These are phyloP conservation scores for Beauveria scarabaeidicola DNA, from an alignment of 2,329 filamentous ascomycete genomes.

Conservation along the genomic window DNA sequence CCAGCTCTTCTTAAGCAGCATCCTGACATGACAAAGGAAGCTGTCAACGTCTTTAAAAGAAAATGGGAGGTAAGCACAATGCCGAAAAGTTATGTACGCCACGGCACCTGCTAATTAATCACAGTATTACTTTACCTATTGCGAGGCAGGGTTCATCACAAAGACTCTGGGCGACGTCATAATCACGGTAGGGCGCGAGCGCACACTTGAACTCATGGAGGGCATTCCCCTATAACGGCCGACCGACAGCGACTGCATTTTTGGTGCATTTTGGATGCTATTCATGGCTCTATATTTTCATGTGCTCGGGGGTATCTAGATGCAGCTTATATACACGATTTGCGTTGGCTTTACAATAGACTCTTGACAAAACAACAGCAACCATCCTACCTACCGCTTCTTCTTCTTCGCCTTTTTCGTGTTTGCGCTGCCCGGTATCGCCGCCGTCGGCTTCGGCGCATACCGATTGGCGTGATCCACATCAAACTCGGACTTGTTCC, in stretches of 20 bases:
- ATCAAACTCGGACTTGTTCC: constrained; percentile 79
- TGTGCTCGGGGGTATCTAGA: constrained; percentile 5
- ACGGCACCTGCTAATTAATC: neutral
- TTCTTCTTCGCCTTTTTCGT: constrained; percentile 32
- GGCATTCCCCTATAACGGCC: constrained; percentile 50
- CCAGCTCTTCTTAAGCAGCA: constrained; percentile 52
- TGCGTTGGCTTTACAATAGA: neutral
- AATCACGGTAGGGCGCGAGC: constrained; percentile 59
- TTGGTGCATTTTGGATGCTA: neutral
- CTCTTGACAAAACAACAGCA: neutral
- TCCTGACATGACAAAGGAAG: constrained; percentile 48
- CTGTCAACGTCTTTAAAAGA: constrained; percentile 57
- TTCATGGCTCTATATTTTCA: neutral
- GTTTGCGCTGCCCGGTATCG: constrained; percentile 20
- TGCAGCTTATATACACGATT: constrained; percentile 8
- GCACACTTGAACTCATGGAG: constrained; percentile 60
- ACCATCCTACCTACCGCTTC: constrained; percentile 22
- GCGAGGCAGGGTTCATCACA: constrained; percentile 63
- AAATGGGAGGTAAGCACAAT: constrained; percentile 57
- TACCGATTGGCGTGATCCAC: constrained; percentile 65
- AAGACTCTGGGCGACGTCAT: constrained; percentile 67
- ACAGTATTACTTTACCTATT: constrained; percentile 68
- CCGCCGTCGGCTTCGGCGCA: constrained; percentile 26
- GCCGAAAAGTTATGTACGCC: no score
- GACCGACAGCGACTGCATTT: neutral